Conservation (phyloP, 208 protist species). For the Leishmania mexicana region DNA sequence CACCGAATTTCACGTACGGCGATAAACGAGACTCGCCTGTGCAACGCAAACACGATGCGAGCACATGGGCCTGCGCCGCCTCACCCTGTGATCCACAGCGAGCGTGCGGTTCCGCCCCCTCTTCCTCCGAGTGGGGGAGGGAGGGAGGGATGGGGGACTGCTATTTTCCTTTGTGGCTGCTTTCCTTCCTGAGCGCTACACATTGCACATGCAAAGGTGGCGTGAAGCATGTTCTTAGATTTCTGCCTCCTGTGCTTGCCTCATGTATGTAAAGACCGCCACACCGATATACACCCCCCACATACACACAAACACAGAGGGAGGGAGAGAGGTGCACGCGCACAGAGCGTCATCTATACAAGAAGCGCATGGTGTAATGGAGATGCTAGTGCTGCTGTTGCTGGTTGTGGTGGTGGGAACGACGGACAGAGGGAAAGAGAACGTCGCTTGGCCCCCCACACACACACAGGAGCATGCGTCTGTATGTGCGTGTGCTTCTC, state of each 20-base stretch:
- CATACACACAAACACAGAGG: not conserved
- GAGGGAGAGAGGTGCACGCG: not conserved
- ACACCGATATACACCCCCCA: not conserved
- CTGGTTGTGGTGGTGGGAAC: not conserved
- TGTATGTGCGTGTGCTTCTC: not conserved
- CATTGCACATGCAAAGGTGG: not conserved
- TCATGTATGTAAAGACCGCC: not conserved
- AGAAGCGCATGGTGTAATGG: not conserved
- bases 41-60: not conserved
- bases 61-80: not conserved
- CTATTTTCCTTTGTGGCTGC: not conserved
- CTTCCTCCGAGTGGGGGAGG: not conserved
- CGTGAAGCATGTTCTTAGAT: not conserved
- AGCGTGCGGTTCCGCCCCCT: not conserved
- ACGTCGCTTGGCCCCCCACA: not conserved
- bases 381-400: not conserved
- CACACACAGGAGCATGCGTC: not conserved
- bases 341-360: not conserved
- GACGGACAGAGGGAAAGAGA: not conserved
- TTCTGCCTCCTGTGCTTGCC: not conserved
- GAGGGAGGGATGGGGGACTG: not conserved
- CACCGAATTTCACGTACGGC: not conserved
- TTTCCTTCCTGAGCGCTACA: not conserved
- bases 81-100: not conserved
- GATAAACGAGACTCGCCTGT: not conserved